A percentile compares a stretch with the other conserved stretches of the same genome.
These are phyloP conservation scores for Leucocoprinus leucothites DNA, from an alignment of 768 basidiomycete species.

Conservation along the genomic window DNA sequence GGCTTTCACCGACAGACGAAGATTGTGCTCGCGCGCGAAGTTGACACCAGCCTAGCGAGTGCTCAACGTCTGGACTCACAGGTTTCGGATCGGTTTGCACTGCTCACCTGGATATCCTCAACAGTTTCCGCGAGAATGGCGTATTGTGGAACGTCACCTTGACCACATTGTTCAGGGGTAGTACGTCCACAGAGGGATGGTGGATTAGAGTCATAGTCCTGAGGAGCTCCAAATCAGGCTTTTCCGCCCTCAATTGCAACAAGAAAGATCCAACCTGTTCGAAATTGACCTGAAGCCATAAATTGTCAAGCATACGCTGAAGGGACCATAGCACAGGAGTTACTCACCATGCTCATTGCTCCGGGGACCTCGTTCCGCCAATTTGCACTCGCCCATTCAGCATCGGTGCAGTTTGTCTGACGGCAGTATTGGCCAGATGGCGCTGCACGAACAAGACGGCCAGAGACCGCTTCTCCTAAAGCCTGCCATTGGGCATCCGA, in stretches of 20 bases:
- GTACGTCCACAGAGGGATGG: constrained; percentile 24
- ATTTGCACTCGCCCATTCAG: not conserved
- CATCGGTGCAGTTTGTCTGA: not conserved
- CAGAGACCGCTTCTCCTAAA: not conserved
- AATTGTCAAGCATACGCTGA: not conserved
- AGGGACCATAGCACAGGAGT: not conserved
- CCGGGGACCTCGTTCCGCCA: not conserved
- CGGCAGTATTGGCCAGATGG: not conserved
- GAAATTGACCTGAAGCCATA: not conserved
- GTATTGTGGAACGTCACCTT: constrained; percentile 28
- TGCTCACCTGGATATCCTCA: constrained; percentile 25
- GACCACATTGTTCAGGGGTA: constrained; percentile 21
- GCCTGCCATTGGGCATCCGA: constrained; percentile 1
- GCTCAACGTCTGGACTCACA: too few species aligned
- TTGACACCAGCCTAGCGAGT: not conserved
- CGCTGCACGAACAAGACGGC: not conserved
- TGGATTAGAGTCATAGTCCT: constrained; percentile 24
- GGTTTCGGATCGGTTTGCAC: too few species aligned
- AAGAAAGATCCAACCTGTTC: not conserved
- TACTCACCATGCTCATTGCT: constrained; percentile 9
- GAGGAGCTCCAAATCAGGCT: not conserved
- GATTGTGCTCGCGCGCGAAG: constrained; percentile 7
- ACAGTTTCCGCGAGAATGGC: constrained; percentile 26
- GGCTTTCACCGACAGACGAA: too few species aligned
- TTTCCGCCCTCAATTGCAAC: too few species aligned